Conservation (phyloP, 2,329 filamentous ascomycete species). For the Aspergillus sojae region DNA sequence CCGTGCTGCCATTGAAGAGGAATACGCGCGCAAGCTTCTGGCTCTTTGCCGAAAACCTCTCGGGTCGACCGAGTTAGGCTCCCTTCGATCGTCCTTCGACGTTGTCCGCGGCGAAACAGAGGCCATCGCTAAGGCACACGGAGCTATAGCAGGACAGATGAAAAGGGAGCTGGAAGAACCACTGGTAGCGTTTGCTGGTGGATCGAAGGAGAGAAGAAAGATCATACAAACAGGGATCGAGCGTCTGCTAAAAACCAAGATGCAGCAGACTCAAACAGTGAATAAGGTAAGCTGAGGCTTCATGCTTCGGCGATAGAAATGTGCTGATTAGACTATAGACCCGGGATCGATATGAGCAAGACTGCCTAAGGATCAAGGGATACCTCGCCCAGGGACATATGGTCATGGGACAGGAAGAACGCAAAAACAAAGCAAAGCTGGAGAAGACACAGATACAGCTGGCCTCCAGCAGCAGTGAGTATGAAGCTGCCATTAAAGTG, state of each 20-base stretch:
- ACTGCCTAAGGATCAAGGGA: slow-evolving; percentile 96
- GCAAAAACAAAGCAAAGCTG: slow-evolving; percentile 97
- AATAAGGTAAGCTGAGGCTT: slow-evolving; percentile 71
- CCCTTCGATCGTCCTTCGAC: slow-evolving; percentile 81
- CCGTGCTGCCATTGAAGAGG: slow-evolving; percentile 91
- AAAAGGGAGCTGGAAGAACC: slow-evolving; percentile 95
- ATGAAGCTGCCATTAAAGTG: slow-evolving; percentile 88
- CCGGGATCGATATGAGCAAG: slow-evolving; percentile 93
- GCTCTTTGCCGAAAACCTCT: slow-evolving; percentile 84
- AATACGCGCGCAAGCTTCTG: slow-evolving; percentile 88
- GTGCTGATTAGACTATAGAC: slow-evolving; percentile 55
- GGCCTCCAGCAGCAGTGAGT: slow-evolving; percentile 86
- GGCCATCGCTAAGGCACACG: slow-evolving; percentile 90
- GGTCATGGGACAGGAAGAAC: slow-evolving; percentile 99
- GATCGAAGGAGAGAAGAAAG: slow-evolving; percentile 94
- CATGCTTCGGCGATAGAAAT: neutral
- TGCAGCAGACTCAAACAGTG: slow-evolving; percentile 84
- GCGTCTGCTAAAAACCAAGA: slow-evolving; percentile 89
- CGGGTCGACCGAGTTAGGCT: slow-evolving; percentile 84
- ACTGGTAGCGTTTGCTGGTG: slow-evolving; percentile 84
- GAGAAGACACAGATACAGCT: slow-evolving; percentile 98
- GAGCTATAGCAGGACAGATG: slow-evolving; percentile 89
- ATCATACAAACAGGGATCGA: slow-evolving; percentile 94
- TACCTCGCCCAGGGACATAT: slow-evolving; percentile 98
- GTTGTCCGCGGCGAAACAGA: slow-evolving; percentile 87